A percentile compares a stretch with the other conserved stretches of the same genome.
These are phyloP conservation scores for Debaryomyces singareniensis DNA, from an alignment of 1,139 yeast species.

Conservation along the genomic window DNA sequence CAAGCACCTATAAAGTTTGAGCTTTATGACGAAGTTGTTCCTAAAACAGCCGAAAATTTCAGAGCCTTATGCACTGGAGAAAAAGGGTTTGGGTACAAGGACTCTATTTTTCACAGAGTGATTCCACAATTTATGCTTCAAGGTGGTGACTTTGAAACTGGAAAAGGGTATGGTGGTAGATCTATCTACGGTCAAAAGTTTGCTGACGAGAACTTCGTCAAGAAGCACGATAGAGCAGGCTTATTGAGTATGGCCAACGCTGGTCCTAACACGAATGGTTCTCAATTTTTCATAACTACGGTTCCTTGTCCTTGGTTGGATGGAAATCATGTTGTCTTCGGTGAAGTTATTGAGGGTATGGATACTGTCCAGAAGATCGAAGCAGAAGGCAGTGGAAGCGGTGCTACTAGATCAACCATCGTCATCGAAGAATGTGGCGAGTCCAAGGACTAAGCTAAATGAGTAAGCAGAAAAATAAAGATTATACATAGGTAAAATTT, in stretches of 20 bases:
- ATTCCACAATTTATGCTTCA: slow-evolving; percentile 40
- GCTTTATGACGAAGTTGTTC: slow-evolving; percentile 85
- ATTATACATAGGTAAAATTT: too few species aligned
- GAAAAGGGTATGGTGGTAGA: slow-evolving; percentile 36
- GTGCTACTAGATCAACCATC: slow-evolving; percentile 20
- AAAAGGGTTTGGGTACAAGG: slow-evolving; percentile 87
- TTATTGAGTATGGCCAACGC: slow-evolving; percentile 39
- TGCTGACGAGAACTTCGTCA: slow-evolving; percentile 31
- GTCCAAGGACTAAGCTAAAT: slow-evolving; percentile 9
- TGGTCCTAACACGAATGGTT: slow-evolving; percentile 39
- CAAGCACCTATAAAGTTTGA: slow-evolving; percentile 34
- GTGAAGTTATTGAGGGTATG: slow-evolving; percentile 35
- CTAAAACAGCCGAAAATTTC: slow-evolving; percentile 96
- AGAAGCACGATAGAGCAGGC: slow-evolving; percentile 30
- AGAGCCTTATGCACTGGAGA: slow-evolving; percentile 93
- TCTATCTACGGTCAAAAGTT: slow-evolving; percentile 34
- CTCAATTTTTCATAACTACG: slow-evolving; percentile 38
- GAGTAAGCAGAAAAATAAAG: too few species aligned
- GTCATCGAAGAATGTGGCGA: slow-evolving; percentile 38
- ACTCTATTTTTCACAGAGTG: slow-evolving; percentile 51
- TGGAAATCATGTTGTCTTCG: slow-evolving; percentile 37
- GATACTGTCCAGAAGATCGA: slow-evolving; percentile 35
- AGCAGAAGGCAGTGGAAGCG: slow-evolving; percentile 25
- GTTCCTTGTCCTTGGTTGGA: slow-evolving; percentile 40
- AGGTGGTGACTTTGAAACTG: slow-evolving; percentile 39